Base-by-base conservation (phyloP, 345 rosid species). In the Physaria fendleri region DNA sequence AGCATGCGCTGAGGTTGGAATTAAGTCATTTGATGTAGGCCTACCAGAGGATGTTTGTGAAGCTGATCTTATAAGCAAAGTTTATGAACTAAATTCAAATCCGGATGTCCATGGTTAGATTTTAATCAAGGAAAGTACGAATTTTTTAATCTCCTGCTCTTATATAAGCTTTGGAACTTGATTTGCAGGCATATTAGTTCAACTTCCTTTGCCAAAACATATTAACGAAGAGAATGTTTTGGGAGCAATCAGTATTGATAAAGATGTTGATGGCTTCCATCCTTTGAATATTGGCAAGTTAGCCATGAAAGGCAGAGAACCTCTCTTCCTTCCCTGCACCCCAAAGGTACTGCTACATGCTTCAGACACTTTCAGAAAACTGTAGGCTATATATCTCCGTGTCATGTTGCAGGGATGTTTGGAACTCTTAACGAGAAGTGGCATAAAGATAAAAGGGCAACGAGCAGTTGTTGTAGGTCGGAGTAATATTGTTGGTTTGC, bases 291-390 rank as follows among this genome's bases (percentile, higher is more conserved):
- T 88, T 21, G 97, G 97, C 57, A 88, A 83, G 81, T 93, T 88
- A 70, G 98, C 95, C 34, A 92, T 92, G 98, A 88, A 88, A 74
- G 98, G 91, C 73, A 73, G 97, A 79, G 93, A 92, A 8, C 97
- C 97, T 14, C 87, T 86, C 66, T 92, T 86, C 54, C 81, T 77
- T 61, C 97, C 98, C 8, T 92, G 97, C 79, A 88, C 97, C 54
- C 97, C 97, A 59, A 86, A 88, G 98, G 98, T 72, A 77, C 56
- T 38, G 17, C 51, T 51, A 22, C 17, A 25, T 3, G 41, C 40
- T 18, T 42, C 16, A 18, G 58, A 24, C 21, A 55, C 22, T 15
- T 22, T 15, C 34, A 29, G 48, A 27, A 23, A 11, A 55, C 1
- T 20, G 15, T 56, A 11, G 0, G 15, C 7, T 6, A 51, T 6